Percentiles rank a stretch among this genome's conserved stretches.
phyloP scores from a whole-genome alignment of 768 basidiomycete genomes.

The Leccinum arenicola region DNA sequence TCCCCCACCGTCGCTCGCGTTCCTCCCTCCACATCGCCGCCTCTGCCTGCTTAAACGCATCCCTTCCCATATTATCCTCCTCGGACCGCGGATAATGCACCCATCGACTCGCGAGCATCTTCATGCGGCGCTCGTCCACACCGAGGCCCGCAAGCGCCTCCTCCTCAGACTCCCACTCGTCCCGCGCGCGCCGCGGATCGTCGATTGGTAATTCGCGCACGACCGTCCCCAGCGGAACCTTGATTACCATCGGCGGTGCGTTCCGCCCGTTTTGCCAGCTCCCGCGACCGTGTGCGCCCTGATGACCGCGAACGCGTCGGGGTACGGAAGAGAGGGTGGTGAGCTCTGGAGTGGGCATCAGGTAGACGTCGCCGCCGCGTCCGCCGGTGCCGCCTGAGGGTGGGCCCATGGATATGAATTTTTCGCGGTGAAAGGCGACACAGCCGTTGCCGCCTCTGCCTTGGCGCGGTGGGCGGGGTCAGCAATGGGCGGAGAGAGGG shows the following conservation, averaged over 20 bases:
- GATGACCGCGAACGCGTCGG: conserved; percentile 60
- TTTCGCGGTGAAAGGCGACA: conserved; percentile 90
- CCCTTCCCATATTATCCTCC: conserved; percentile 60
- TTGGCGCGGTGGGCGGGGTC: conserved; percentile 24
- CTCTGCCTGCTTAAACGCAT: conserved; percentile 73
- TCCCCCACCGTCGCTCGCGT: conserved; percentile 50
- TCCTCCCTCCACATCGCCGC: conserved; percentile 56
- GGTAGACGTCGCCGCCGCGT: conserved; percentile 81
- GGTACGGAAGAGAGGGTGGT: conserved; percentile 75
- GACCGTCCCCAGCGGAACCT: conserved; percentile 88
- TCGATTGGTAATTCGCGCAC: conserved; percentile 69
- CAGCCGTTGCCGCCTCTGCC: conserved; percentile 90
- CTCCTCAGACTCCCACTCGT: conserved; percentile 75
- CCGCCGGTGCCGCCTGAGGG: conserved; percentile 95
- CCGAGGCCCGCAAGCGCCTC: conserved; percentile 51
- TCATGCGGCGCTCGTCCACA: conserved; percentile 45
- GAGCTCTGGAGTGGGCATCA: conserved; percentile 73
- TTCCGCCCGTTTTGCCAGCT: conserved; percentile 83
- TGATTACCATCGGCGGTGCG: conserved; percentile 69
- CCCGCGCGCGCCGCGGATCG: conserved; percentile 61
- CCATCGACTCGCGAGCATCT: conserved; percentile 67
- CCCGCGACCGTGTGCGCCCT: conserved; percentile 75
- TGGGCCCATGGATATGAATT: conserved; percentile 77
- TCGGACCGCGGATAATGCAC: conserved; percentile 73
- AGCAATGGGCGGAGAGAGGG: background rate